Conservation (phyloP, 2,329 filamentous ascomycete genomes). For the Trichoderma atrobrunneum region DNA sequence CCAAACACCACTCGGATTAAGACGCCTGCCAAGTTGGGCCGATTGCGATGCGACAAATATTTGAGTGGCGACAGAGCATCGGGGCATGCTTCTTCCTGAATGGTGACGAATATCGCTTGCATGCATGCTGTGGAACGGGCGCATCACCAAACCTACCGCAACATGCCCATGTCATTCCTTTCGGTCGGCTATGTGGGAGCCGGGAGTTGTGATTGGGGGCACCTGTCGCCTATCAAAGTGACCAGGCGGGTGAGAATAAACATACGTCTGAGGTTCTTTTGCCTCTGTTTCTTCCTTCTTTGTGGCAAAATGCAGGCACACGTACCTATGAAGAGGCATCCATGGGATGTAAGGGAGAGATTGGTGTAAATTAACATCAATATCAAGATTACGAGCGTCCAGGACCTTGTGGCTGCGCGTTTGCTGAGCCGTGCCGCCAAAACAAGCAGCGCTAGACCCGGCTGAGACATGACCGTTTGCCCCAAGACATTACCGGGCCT, state of each 20-base stretch:
- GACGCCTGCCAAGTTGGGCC: slow-evolving; percentile 1
- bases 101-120: slow-evolving; percentile 15
- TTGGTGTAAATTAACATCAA: neutral
- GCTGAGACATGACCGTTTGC: slow-evolving; percentile 7
- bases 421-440: neutral
- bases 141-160: slow-evolving; percentile 1
- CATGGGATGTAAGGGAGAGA: neutral
- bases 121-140: slow-evolving; percentile 14
- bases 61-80: neutral
- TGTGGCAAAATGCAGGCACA: neutral
- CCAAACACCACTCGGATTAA: neutral
- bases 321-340: neutral
- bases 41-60: neutral
- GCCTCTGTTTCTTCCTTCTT: neutral
- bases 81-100: neutral
- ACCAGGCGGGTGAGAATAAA: neutral
- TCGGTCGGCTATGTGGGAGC: neutral
- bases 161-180: neutral
- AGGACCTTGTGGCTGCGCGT: neutral
- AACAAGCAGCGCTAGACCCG: neutral
- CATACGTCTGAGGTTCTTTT: neutral
- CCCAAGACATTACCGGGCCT: neutral
- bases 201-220: neutral
- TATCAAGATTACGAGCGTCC: neutral
- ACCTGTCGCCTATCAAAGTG: neutral